A percentile compares a stretch with the other conserved stretches of the same genome.
These are phyloP conservation scores for Chlorella sp. DNA, from an alignment of 139 green algal species.

Conservation along the genomic window DNA sequence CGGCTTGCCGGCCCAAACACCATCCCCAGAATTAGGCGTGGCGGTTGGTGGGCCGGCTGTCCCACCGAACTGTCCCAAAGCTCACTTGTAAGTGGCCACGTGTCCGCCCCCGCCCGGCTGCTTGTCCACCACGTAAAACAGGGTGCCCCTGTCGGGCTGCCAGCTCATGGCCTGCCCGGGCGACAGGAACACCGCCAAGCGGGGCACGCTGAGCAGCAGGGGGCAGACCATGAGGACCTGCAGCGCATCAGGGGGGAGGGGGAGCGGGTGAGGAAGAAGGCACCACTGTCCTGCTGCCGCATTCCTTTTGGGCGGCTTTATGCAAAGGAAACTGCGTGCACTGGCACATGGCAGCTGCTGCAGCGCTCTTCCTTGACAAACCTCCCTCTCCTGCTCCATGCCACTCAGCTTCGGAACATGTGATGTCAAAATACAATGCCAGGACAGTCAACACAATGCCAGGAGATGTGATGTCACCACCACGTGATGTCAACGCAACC, in stretches of 20 bases:
- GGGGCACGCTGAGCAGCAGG: neutral
- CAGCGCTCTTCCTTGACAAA: no score
- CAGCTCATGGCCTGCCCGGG: conserved; percentile 6
- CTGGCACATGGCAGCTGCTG: neutral
- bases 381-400: no score
- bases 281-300: no score
- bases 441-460: no score
- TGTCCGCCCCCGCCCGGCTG: conserved; percentile 7
- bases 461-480: no score
- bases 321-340: neutral
- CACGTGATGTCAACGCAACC: no score
- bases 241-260: conserved; percentile 9
- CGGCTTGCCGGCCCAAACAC: no score
- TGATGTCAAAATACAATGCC: no score
- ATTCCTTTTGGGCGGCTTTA: neutral
- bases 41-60: no score
- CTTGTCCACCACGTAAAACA: conserved; percentile 35
- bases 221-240: conserved; percentile 31
- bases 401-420: no score
- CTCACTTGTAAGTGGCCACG: conserved; percentile 40
- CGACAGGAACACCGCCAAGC: neutral
- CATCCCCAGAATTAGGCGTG: no score
- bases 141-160: conserved; percentile 14
- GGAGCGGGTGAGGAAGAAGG: neutral
- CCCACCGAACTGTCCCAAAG: no score